Conservation (phyloP, 2,329 filamentous ascomycete genomes). For the Hypoxylon rubiginosum region DNA sequence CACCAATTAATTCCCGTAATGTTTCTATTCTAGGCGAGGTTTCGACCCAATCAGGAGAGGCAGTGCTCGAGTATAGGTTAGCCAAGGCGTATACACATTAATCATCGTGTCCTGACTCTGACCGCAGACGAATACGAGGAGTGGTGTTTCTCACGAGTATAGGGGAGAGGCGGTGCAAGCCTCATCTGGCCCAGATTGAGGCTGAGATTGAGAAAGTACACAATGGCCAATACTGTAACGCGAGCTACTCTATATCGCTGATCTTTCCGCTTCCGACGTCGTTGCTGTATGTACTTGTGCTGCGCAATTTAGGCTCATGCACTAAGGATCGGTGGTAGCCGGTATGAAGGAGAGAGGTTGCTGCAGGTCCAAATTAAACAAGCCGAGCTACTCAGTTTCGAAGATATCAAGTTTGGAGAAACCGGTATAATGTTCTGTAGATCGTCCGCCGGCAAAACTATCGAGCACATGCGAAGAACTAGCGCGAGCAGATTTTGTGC, state of each 20-base stretch:
- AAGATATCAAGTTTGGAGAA: slow-evolving; percentile 32
- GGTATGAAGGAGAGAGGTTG: slow-evolving; percentile 26
- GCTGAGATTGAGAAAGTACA: slow-evolving; percentile 42
- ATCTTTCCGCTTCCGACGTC: slow-evolving; percentile 32
- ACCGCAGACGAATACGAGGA: slow-evolving; percentile 31
- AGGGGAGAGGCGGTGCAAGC: slow-evolving; percentile 39
- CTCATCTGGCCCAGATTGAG: slow-evolving; percentile 41
- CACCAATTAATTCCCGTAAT: neutral
- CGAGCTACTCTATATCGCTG: slow-evolving; percentile 33
- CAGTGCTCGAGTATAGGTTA: slow-evolving; percentile 6
- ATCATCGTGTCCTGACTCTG: slow-evolving; percentile 35
- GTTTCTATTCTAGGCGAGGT: slow-evolving; percentile 8
- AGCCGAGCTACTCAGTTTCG: slow-evolving; percentile 24
- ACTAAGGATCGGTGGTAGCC: slow-evolving; percentile 16
- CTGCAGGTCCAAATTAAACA: slow-evolving; percentile 14
- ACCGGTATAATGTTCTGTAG: slow-evolving; percentile 22
- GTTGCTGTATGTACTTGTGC: slow-evolving; percentile 15
- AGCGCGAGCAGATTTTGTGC: slow-evolving; percentile 24
- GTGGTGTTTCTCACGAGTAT: slow-evolving; percentile 33
- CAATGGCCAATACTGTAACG: slow-evolving; percentile 41
- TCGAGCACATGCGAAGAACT: slow-evolving; percentile 10
- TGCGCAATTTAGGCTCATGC: slow-evolving; percentile 35
- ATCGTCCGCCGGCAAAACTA: slow-evolving; percentile 24
- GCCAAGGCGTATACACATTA: slow-evolving; percentile 5
- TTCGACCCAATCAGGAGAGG: slow-evolving; percentile 12